Evolutionary conservation across 1,284 basidiomycete genomes (phyloP).

Genomic region (Apiotrichum sp.): DNA sequence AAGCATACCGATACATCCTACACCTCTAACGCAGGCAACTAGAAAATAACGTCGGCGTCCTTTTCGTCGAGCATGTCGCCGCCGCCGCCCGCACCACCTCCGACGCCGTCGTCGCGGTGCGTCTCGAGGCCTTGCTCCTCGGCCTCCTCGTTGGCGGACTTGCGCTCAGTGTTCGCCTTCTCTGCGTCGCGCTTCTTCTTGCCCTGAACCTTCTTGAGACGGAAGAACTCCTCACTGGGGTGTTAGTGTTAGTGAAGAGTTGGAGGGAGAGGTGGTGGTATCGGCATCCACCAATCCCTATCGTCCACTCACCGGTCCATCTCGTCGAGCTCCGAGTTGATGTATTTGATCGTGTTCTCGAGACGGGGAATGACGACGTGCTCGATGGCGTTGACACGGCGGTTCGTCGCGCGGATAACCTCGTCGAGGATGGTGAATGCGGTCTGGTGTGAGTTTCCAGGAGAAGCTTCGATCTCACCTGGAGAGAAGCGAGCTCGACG

Average conservation of each 20-base stretch:
- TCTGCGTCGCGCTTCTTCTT: conserved; percentile 81
- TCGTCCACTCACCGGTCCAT: conserved; percentile 73
- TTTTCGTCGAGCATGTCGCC: conserved; percentile 71
- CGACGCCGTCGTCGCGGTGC: conserved; percentile 45
- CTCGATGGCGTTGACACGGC: conserved; percentile 97
- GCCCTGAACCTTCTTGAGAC: conserved; percentile 91
- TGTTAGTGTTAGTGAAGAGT: not conserved
- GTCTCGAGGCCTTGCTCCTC: conserved; percentile 42
- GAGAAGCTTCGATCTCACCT: conserved; percentile 34
- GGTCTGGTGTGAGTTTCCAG: conserved; percentile 57
- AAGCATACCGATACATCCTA: too few relatives aligned
- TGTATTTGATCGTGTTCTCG: conserved; percentile 97
- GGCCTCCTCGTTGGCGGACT: conserved; percentile 25
- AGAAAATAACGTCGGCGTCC: conserved; percentile 90
- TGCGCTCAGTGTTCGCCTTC: conserved; percentile 26
- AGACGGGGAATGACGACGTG: conserved; percentile 93
- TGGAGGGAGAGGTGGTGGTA: too few relatives aligned
- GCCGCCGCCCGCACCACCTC: conserved; percentile 37
- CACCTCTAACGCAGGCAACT: conserved; percentile 6
- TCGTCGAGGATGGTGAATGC: conserved; percentile 99
- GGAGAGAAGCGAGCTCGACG: conserved; percentile 92
- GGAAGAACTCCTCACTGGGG: conserved; percentile 88
- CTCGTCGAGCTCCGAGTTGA: conserved; percentile 92
- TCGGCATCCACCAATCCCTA: not conserved
- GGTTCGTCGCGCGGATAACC: conserved; percentile 96